phyloP scores from a whole-genome alignment of 306 rosid species.

The Rosa rugosa region DNA sequence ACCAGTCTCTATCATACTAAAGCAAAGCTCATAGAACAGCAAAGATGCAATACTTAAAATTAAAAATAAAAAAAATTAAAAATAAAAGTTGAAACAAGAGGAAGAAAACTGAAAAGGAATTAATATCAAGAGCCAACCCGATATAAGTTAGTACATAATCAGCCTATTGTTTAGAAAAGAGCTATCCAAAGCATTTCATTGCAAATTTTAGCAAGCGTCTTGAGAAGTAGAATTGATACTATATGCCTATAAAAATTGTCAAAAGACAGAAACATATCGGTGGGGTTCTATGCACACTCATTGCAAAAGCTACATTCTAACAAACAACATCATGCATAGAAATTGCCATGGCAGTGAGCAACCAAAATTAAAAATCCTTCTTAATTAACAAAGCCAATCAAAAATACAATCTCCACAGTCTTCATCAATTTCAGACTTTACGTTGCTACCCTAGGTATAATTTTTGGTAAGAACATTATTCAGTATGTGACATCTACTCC shows the following conservation, averaged over 20 bases:
- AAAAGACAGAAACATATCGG: neutral
- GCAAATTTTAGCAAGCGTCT: neutral
- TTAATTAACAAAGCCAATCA: slow-evolving; percentile 1
- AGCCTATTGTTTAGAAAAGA: neutral
- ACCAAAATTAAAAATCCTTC: neutral
- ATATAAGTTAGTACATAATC: neutral
- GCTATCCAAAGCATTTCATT: neutral
- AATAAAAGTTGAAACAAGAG: neutral
- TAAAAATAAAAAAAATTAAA: too few relatives aligned
- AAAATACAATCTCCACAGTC: neutral
- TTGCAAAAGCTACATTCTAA: neutral
- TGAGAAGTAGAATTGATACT: neutral
- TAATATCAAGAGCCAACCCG: neutral
- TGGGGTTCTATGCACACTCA: too few relatives aligned
- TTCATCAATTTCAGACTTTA: neutral
- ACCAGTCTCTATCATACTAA: neutral
- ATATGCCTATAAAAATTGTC: neutral
- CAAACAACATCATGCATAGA: neutral
- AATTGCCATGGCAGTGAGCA: too few relatives aligned
- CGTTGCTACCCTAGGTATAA: neutral
- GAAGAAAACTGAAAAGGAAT: neutral
- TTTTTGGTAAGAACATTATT: neutral
- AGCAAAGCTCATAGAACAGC: neutral
- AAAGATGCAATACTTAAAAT: neutral
- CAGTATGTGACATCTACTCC: neutral